phyloP scores from a whole-genome alignment of 768 basidiomycete genomes.

The Brasilioporus rufonigricans region DNA sequence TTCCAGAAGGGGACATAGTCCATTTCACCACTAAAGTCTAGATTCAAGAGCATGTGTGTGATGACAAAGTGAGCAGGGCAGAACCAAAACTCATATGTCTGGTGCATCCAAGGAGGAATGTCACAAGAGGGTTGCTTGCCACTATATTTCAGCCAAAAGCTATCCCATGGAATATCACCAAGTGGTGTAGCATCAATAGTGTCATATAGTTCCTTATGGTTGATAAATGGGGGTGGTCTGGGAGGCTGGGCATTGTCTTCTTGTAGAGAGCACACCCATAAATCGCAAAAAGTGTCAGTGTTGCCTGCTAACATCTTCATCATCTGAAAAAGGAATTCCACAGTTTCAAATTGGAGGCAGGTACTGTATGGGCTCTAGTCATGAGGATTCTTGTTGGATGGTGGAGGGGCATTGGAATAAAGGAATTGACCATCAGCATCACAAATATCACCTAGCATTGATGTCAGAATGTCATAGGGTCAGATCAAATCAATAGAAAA shows the following conservation, averaged over 20 bases:
- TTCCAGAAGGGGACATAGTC: too few species aligned
- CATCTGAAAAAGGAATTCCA: background rate
- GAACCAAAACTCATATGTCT: too few species aligned
- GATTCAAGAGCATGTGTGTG: too few species aligned
- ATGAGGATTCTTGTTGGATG: background rate
- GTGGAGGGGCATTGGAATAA: background rate
- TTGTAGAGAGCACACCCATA: background rate
- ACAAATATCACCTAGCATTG: background rate
- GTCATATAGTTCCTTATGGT: conserved; percentile 2
- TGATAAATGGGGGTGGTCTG: background rate
- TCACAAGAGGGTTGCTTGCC: background rate
- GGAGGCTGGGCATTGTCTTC: background rate
- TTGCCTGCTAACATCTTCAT: background rate
- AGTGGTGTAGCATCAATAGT: conserved; percentile 35
- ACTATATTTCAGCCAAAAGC: conserved; percentile 14
- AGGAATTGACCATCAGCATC: background rate
- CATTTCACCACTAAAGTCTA: too few species aligned
- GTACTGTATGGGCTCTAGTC: background rate
- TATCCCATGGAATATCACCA: conserved; percentile 38
- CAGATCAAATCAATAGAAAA: too few species aligned
- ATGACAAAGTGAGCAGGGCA: too few species aligned
- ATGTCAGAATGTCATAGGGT: too few species aligned
- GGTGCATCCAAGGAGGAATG: background rate
- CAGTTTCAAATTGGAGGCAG: background rate
- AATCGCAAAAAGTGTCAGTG: background rate